These are phyloP conservation scores for Oryza glaberrima DNA, from an alignment of 176 grass and related monocot genomes.

Conservation along the genomic window DNA sequence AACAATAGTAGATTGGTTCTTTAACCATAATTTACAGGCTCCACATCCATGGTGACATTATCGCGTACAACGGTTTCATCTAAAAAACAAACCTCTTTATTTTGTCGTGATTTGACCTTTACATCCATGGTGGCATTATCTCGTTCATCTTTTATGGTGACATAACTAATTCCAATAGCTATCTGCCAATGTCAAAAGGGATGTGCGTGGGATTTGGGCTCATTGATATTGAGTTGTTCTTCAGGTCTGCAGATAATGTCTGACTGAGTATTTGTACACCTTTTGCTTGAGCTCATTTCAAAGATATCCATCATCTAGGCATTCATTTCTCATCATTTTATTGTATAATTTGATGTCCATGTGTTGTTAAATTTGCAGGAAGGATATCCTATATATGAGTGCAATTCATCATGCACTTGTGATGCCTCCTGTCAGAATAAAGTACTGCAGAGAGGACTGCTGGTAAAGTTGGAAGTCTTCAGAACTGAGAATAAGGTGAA, in stretches of 20 bases:
- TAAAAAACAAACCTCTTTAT: not conserved
- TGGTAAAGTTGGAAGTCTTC: constrained; percentile 90
- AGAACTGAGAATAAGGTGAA: constrained; percentile 88
- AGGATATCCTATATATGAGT: constrained; percentile 85
- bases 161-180: not conserved
- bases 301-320: not conserved
- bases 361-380: constrained; percentile 57
- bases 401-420: constrained; percentile 83
- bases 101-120: not conserved
- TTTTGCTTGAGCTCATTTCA: not conserved
- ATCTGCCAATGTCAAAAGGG: constrained; percentile 12
- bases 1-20: not conserved
- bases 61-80: not conserved
- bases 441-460: constrained; percentile 86
- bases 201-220: constrained; percentile 9
- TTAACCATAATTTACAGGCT: not conserved
- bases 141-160: not conserved
- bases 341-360: constrained; percentile 25
- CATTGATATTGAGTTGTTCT: constrained; percentile 17
- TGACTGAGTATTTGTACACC: not conserved
- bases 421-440: constrained; percentile 81
- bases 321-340: not conserved
- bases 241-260: constrained; percentile 5
- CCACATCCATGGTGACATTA: not conserved
- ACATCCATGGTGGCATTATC: not conserved